Evolutionary conservation across 2,329 filamentous ascomycete species (phyloP), one percentile per base, ranked within the genome.

Genomic region (Exserohilum turcica): DNA sequence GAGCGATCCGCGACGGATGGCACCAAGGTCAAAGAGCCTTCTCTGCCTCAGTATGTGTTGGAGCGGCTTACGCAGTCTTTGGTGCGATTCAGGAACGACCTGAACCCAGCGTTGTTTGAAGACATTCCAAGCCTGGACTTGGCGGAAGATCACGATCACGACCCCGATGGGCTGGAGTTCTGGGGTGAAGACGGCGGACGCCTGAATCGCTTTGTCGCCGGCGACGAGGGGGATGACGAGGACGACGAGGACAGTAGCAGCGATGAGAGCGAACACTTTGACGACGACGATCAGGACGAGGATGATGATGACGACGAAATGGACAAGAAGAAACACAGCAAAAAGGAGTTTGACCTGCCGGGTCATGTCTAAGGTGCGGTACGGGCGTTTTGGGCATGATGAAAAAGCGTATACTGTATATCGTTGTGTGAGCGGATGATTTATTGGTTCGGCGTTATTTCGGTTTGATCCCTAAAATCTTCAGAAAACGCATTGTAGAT

Each of bases 81-180:
- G 0, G 73, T 73, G 1, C 78, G 79, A 5, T 77, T 80, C 59
- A 65, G 78, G 12, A 78, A 78, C 47, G 79, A 80, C 39, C 57
- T 80, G 6, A 70, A 68, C 21, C 66, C 68, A 1, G 63, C 65
- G 2, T 61, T 68, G 32, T 64, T 68, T 31, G 73, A 74, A 12
- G 64, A 72, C 3, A 73, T 74, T 6, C 70, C 69, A 1, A 50
- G 54, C 15, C 43, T 74, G 13, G 67, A 74, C 43, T 49, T 72
- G 1, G 33, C 62, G 1, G 64, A 65, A n/a, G 59, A 67, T 35
- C 57, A 61, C 35, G 65, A 71, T 45, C 57, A 61, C 35, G 65
- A 71, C 44, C 65, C 65, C 7, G 65, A 70, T 33, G 72, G 61
- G 1, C 42, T 72, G 27, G 66, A 68, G 8, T 70, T 68, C 37